A percentile compares a stretch with the other conserved stretches of the same genome.
These are phyloP conservation scores for Amanita thiersii DNA, from an alignment of 768 basidiomycete genomes.

Conservation along the genomic window DNA sequence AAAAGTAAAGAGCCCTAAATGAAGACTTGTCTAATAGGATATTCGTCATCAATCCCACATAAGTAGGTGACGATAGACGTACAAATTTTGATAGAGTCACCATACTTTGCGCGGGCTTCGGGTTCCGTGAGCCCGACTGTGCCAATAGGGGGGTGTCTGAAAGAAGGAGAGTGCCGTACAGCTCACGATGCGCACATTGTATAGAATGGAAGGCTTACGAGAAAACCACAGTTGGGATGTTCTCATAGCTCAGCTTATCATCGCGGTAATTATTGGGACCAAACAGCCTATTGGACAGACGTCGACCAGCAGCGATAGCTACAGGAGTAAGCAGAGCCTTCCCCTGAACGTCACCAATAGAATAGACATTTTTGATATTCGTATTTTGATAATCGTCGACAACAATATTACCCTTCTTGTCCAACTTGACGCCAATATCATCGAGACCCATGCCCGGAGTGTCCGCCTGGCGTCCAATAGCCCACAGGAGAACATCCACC, in stretches of 20 bases:
- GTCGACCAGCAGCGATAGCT: slow-evolving; percentile 91
- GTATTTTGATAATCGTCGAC: slow-evolving; percentile 93
- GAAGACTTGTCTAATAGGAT: slow-evolving; percentile 59
- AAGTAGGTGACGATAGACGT: slow-evolving; percentile 21
- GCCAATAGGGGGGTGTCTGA: slow-evolving; percentile 90
- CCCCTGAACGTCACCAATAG: slow-evolving; percentile 91
- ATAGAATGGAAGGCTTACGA: slow-evolving; percentile 52
- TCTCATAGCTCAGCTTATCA: slow-evolving; percentile 80
- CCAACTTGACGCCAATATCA: slow-evolving; percentile 64
- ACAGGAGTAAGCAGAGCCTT: slow-evolving; percentile 94
- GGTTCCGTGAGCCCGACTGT: slow-evolving; percentile 94
- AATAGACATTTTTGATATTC: slow-evolving; percentile 56
- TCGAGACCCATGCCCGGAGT: slow-evolving; percentile 77
- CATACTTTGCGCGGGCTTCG: slow-evolving; percentile 82
- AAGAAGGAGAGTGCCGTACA: too few species aligned
- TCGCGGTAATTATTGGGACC: slow-evolving; percentile 80
- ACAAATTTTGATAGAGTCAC: slow-evolving; percentile 89
- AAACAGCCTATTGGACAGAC: slow-evolving; percentile 84
- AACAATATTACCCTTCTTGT: slow-evolving; percentile 74
- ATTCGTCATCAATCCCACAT: not conserved
- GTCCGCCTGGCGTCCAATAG: slow-evolving; percentile 81
- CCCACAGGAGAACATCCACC: slow-evolving; percentile 88
- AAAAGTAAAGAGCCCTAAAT: slow-evolving; percentile 85
- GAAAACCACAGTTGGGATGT: slow-evolving; percentile 95
- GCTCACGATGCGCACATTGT: not conserved